Base-by-base conservation (phyloP, 2,329 filamentous ascomycete genomes). In the Ophiostoma sp. region DNA sequence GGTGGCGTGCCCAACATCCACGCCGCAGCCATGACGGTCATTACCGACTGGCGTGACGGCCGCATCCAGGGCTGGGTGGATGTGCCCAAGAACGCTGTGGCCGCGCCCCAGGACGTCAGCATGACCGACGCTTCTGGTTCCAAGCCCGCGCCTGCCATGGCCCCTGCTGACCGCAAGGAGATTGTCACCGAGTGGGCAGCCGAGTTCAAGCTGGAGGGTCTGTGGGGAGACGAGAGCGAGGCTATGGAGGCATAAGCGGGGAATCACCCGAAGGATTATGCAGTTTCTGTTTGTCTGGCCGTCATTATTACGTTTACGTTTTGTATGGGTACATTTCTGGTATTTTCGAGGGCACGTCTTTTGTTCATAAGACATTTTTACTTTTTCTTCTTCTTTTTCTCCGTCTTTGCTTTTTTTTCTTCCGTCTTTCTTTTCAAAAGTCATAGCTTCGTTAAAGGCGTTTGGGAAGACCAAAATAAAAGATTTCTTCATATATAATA, bases 1-100 rank as follows among this genome's bases (percentile, higher is more conserved):
- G 93, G 94, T 27, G 95, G 95, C 71, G 85, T 98, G 16, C 95
- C 95, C 60, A 99, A 98, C 78, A 79, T 98, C 69, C 84, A 87
- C 73, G 88, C 90, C 67, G 94, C 95, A 7, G 95, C 94, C 71
- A 94, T 95, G 85, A 90, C 92, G 0, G 93, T 99, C 68, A 87
- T 99, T 69, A 95, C 88, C n/a, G 95, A 99, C 81, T 96, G 95
- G 92, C 87, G 95, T 73, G 94, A 98, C 77, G 94, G 93, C 40
- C 87, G 95, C 66, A 96, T 99, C 74, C 92, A 96, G 79, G 93
- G 93, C 69, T 97, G 93, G 93, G 86, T 89, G 64, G 90, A 93
- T 74, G 85, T 92, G 2, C 93, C 93, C 7, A 83, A 84, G 47
- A 79, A 92, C 70, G 80, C 85, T 18, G 84, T 89, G n/a, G 82